Evolutionary conservation across 2,329 filamentous ascomycete genomes (phyloP).

Genomic region (Arthrobotrys sinensis): DNA sequence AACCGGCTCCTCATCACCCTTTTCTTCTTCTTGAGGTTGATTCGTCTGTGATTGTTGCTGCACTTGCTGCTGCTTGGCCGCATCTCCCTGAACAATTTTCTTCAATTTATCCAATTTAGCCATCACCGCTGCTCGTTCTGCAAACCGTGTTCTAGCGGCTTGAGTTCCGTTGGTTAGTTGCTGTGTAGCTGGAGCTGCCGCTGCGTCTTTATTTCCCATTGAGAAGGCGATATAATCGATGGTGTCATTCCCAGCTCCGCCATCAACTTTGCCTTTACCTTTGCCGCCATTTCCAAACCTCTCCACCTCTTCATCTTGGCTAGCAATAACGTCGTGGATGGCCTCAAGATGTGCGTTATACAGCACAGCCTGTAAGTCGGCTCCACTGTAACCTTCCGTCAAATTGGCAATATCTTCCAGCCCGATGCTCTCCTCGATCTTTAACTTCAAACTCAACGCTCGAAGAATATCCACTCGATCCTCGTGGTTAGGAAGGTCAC

Average conservation of each 20-base stretch:
- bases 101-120: conserved; percentile 88
- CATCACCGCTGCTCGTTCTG: conserved; percentile 83
- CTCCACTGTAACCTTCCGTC: conserved; percentile 93
- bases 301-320: conserved; percentile 69
- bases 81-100: conserved; percentile 64
- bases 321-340: conserved; percentile 89
- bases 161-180: conserved; percentile 43
- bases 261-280: conserved; percentile 66
- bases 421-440: conserved; percentile 74
- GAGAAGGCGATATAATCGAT: conserved; percentile 63
- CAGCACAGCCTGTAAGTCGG: conserved; percentile 92
- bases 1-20: conserved; percentile 77
- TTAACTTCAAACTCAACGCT: conserved; percentile 80
- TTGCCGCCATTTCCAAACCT: conserved; percentile 65
- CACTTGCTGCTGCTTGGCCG: conserved; percentile 14
- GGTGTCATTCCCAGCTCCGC: conserved; percentile 65
- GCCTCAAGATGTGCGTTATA: conserved; percentile 98
- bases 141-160: conserved; percentile 72
- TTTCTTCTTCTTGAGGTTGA: conserved; percentile 63
- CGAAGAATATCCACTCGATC: conserved; percentile 91
- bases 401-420: conserved; percentile 81
- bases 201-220: conserved; percentile 64
- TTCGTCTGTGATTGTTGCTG: conserved; percentile 58
- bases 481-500: conserved; percentile 84
- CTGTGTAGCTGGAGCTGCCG: conserved; percentile 68